Conservation (phyloP, 2,329 filamentous ascomycete species). For the Botrytis aclada region DNA sequence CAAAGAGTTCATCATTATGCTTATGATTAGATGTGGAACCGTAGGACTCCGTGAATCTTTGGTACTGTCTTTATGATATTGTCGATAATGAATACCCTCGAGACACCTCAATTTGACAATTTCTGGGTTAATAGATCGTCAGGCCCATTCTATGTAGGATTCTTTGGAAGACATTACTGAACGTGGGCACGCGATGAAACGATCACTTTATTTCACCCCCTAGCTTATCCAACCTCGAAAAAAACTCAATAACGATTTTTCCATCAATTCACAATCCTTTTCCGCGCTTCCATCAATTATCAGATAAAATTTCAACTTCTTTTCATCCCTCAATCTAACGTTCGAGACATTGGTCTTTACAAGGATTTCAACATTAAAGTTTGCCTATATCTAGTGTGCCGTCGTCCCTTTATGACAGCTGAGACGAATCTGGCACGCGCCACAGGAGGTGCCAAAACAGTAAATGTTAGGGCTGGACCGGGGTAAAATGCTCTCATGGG, state of each 20-base stretch:
- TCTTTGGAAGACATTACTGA: background rate
- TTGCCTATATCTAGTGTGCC: background rate
- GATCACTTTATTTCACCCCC: background rate
- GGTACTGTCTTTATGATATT: background rate
- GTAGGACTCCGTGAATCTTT: background rate
- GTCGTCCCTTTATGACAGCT: conserved; percentile 22
- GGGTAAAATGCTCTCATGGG: background rate
- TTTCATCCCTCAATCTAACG: background rate
- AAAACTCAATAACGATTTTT: background rate
- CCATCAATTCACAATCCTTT: background rate
- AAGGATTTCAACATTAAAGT: background rate
- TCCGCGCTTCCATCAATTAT: background rate
- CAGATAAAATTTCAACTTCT: background rate
- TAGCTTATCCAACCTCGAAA: background rate
- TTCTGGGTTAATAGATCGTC: background rate
- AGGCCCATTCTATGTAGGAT: background rate
- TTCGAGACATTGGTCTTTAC: background rate
- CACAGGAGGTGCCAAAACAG: conserved; percentile 6
- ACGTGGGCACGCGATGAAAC: background rate
- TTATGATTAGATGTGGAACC: background rate
- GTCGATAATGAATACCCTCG: background rate
- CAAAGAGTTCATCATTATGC: background rate
- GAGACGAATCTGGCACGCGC: conserved; percentile 35
- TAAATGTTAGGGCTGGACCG: conserved; percentile 12
- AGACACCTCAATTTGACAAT: background rate